Conservation (phyloP, 2,329 filamentous ascomycete genomes). For the Fonsecaea multimorphosa region DNA sequence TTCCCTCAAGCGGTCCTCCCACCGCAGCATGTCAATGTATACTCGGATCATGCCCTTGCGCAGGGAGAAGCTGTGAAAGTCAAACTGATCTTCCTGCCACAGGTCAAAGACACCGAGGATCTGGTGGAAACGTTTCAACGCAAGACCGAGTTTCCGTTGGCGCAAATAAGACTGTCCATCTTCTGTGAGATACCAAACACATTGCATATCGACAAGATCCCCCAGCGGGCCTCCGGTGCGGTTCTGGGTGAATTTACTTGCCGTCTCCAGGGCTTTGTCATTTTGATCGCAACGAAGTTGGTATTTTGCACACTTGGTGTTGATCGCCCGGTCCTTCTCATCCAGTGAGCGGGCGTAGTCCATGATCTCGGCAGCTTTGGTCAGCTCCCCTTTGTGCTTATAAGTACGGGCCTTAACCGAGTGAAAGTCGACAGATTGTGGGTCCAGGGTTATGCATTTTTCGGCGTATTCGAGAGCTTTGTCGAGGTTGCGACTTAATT, state of each 20-base stretch:
- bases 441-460: conserved; percentile 77
- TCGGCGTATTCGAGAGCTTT: conserved; percentile 85
- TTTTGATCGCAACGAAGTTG: conserved; percentile 91
- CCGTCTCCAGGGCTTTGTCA: conserved; percentile 81
- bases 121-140: conserved; percentile 88
- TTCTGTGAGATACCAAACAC: conserved; percentile 94
- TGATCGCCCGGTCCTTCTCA: conserved; percentile 92
- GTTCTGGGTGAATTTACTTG: conserved; percentile 91
- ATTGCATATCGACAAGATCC: conserved; percentile 97
- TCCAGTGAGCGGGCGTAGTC: conserved; percentile 84
- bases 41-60: conserved; percentile 93
- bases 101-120: conserved; percentile 93
- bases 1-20: conserved; percentile 89
- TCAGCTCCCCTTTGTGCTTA: conserved; percentile 83
- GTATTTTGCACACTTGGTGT: conserved; percentile 97
- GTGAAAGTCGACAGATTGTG: conserved; percentile 85
- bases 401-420: conserved; percentile 95
- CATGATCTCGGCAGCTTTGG: conserved; percentile 85
- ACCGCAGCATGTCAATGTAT: conserved; percentile 94
- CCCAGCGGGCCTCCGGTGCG: conserved; percentile 89
- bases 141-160: conserved; percentile 79
- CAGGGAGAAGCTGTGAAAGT: conserved; percentile 98
- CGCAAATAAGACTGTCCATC: conserved; percentile 89
- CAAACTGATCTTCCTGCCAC: conserved; percentile 98
- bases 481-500: conserved; percentile 78